Conservation (phyloP, 2,329 filamentous ascomycete genomes). For the Lasiodiplodia theobromae region DNA sequence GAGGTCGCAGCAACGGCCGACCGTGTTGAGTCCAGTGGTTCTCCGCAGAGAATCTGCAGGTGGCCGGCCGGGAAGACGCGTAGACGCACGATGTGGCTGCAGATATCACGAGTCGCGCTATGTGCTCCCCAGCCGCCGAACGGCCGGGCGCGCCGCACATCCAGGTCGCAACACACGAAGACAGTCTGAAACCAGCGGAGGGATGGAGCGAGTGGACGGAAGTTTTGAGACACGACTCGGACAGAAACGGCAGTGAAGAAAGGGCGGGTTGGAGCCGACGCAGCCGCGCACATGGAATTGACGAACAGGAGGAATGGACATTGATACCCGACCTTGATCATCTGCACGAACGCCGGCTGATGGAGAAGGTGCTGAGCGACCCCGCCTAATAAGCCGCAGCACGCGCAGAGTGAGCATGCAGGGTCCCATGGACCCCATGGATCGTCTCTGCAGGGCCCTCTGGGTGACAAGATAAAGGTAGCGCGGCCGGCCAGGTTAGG, state of each 20-base stretch:
- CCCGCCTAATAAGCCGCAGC: slow-evolving; percentile 21
- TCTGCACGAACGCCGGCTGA: slow-evolving; percentile 4
- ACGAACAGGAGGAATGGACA: slow-evolving; percentile 1
- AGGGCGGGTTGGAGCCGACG: slow-evolving; percentile 8
- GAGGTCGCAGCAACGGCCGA: slow-evolving; percentile 9
- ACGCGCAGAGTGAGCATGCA: slow-evolving; percentile 26
- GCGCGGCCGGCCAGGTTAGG: background rate
- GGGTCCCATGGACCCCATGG: slow-evolving; percentile 29
- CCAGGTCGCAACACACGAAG: slow-evolving; percentile 1
- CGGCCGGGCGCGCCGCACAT: slow-evolving; percentile 5
- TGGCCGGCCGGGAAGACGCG: slow-evolving; percentile 12
- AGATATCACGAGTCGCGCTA: slow-evolving; percentile 23
- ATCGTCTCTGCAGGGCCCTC: slow-evolving; percentile 22
- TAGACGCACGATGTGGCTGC: slow-evolving; percentile 26
- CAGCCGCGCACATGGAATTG: background rate
- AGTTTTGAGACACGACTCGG: slow-evolving; percentile 16
- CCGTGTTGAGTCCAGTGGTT: background rate
- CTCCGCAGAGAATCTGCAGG: slow-evolving; percentile 20
- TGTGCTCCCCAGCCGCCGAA: slow-evolving; percentile 15
- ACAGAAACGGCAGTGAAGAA: slow-evolving; percentile 13
- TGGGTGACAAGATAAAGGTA: slow-evolving; percentile 7
- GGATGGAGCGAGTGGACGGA: background rate
- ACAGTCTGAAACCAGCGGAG: slow-evolving; percentile 10
- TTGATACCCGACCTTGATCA: slow-evolving; percentile 1
- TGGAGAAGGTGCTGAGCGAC: background rate